Percentiles rank a stretch among this genome's conserved stretches.
Conservation (phyloP, 1,284 basidiomycete genomes). For the Pseudozyma hubeiensis region DNA sequence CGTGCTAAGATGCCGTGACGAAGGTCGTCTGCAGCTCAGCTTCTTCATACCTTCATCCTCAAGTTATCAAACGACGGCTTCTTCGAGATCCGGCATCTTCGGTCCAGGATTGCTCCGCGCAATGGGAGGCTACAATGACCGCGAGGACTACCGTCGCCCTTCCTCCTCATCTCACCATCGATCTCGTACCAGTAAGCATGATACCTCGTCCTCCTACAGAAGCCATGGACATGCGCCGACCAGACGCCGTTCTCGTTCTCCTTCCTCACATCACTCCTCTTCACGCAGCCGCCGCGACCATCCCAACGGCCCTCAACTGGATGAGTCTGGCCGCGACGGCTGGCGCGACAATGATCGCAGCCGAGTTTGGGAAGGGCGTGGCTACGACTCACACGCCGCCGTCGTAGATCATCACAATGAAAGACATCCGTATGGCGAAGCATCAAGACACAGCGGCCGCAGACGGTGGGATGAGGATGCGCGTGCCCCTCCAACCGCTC, state of each 20-base stretch:
- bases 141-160: slow-evolving; percentile 31
- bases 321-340: slow-evolving; percentile 7
- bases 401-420: slow-evolving; percentile 3
- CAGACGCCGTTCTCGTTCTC: slow-evolving; percentile 57
- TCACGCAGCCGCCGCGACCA: slow-evolving; percentile 39
- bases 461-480: slow-evolving; percentile 39
- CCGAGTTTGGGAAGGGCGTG: slow-evolving; percentile 35
- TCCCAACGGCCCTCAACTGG: slow-evolving; percentile 12
- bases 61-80: too few species aligned
- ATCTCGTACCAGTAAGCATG: slow-evolving; percentile 56
- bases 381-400: slow-evolving; percentile 8
- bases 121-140: slow-evolving; percentile 41
- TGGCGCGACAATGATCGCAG: slow-evolving; percentile 16
- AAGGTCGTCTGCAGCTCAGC: too few species aligned
- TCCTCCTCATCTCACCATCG: slow-evolving; percentile 24
- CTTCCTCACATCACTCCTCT: slow-evolving; percentile 39
- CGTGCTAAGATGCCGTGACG: too few species aligned
- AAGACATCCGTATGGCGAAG: slow-evolving; percentile 2
- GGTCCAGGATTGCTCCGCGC: too few species aligned
- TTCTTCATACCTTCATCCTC: too few species aligned
- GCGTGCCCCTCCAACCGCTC: slow-evolving; percentile 6
- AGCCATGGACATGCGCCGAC: slow-evolving; percentile 45
- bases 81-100: too few species aligned
- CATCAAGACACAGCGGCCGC: slow-evolving; percentile 3
- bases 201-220: slow-evolving; percentile 35